A percentile compares a stretch with the other conserved stretches of the same genome.
These are phyloP conservation scores for Solanum chilense DNA, from an alignment of 257 asterid species.

Conservation along the genomic window DNA sequence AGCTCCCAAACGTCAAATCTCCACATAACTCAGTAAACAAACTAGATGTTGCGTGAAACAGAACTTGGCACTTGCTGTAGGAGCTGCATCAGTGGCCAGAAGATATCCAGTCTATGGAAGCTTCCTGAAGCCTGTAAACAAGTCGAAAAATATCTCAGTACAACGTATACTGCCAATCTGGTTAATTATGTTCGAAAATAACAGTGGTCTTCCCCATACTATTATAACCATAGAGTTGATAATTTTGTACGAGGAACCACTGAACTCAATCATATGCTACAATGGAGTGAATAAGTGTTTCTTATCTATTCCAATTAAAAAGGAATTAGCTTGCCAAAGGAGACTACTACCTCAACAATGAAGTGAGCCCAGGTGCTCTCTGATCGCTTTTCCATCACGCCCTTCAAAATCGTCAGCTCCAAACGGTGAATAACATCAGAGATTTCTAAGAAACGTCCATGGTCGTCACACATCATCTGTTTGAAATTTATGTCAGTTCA, in stretches of 20 bases:
- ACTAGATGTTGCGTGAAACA: background rate
- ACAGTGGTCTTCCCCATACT: background rate
- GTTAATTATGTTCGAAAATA: background rate
- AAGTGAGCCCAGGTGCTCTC: conserved; percentile 64
- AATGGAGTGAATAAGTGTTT: background rate
- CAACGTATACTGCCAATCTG: background rate
- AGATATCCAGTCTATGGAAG: conserved; percentile 86
- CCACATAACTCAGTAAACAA: background rate
- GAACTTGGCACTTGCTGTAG: conserved; percentile 23
- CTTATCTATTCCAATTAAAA: background rate
- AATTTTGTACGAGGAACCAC: background rate
- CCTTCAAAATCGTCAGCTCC: conserved; percentile 59
- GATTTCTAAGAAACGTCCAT: conserved; percentile 66
- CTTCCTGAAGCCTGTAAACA: conserved; percentile 50
- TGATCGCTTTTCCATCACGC: conserved; percentile 48
- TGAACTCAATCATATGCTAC: background rate
- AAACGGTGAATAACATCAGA: conserved; percentile 69
- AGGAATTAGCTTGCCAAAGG: background rate
- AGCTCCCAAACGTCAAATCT: background rate
- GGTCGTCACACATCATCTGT: conserved; percentile 73
- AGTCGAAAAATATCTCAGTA: background rate
- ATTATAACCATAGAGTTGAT: background rate
- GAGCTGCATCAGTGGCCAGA: conserved; percentile 95
- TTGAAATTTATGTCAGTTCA: background rate
- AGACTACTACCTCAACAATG: conserved; percentile 61